Conservation (phyloP, 768 basidiomycete genomes). For the Cantharellus cinnabarinus region DNA sequence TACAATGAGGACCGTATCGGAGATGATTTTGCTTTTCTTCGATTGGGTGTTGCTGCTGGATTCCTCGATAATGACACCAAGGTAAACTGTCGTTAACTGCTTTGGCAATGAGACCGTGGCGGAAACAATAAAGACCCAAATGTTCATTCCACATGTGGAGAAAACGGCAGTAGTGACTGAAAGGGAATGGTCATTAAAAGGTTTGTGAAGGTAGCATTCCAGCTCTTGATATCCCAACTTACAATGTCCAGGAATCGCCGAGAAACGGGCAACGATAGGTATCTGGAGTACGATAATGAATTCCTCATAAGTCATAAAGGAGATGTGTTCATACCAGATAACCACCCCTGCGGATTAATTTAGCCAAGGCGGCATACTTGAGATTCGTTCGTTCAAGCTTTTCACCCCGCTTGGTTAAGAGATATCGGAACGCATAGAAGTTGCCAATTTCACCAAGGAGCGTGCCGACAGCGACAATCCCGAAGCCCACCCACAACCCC, state of each 20-base stretch:
- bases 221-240: constrained; percentile 13
- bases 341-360: constrained; percentile 66
- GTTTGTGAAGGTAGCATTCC: neutral
- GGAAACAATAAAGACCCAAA: constrained; percentile 56
- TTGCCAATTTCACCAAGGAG: constrained; percentile 63
- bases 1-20: constrained; percentile 42
- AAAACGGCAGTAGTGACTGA: constrained; percentile 76
- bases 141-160: constrained; percentile 72
- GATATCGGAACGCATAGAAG: constrained; percentile 51
- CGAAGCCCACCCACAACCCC: constrained; percentile 50
- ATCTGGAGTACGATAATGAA: constrained; percentile 17
- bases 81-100: constrained; percentile 80
- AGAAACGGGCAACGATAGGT: constrained; percentile 53
- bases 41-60: constrained; percentile 17
- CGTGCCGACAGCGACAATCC: constrained; percentile 64
- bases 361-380: constrained; percentile 28
- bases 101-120: constrained; percentile 73
- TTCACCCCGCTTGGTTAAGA: constrained; percentile 52
- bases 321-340: constrained; percentile 29
- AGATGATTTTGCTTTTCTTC: constrained; percentile 38
- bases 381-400: constrained; percentile 39
- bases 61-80: constrained; percentile 30
- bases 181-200: neutral
- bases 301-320: neutral
- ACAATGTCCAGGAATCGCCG: constrained; percentile 79